Conservation (phyloP, 2,329 filamentous ascomycete species). For the Hortaea sp. region DNA sequence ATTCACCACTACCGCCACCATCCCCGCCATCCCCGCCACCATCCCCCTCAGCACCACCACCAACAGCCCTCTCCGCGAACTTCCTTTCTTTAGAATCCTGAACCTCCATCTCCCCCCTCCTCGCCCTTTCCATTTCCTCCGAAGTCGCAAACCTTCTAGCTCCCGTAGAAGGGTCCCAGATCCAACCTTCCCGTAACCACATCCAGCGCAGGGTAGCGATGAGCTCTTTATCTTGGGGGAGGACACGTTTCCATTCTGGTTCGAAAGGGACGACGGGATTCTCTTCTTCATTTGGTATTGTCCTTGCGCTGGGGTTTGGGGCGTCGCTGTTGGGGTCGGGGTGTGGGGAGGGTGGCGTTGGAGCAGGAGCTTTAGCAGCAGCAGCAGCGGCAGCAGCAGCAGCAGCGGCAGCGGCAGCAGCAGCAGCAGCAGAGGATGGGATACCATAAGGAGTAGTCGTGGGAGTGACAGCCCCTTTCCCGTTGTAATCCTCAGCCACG, state of each 20-base stretch:
- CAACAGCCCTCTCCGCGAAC: slow-evolving; percentile 17
- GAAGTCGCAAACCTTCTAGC: slow-evolving; percentile 44
- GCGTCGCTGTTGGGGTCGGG: too few relatives aligned
- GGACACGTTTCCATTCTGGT: slow-evolving; percentile 83
- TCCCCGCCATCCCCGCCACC: neutral
- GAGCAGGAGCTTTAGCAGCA: too few relatives aligned
- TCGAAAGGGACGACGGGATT: too few relatives aligned
- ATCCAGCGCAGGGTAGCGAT: slow-evolving; percentile 79
- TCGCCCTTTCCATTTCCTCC: slow-evolving; percentile 47
- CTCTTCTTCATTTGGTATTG: too few relatives aligned
- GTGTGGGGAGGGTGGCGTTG: too few relatives aligned
- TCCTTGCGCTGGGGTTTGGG: too few relatives aligned
- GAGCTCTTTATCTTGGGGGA: slow-evolving; percentile 80
- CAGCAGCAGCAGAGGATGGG: too few relatives aligned
- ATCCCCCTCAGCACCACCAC: slow-evolving; percentile 1
- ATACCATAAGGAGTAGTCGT: too few relatives aligned
- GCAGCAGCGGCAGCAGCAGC: slow-evolving; percentile 10
- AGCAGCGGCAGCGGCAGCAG: too few relatives aligned
- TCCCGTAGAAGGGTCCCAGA: slow-evolving; percentile 68
- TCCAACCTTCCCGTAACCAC: slow-evolving; percentile 79
- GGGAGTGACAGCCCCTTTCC: slow-evolving; percentile 32
- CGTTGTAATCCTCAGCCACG: slow-evolving; percentile 56
- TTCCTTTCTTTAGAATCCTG: slow-evolving; percentile 17
- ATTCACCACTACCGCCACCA: neutral
- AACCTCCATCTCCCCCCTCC: slow-evolving; percentile 44